A percentile compares a stretch with the other conserved stretches of the same genome.
Evolutionary conservation across 2,329 filamentous ascomycete genomes (phyloP).

Genomic region (Colletotrichum cereale): DNA sequence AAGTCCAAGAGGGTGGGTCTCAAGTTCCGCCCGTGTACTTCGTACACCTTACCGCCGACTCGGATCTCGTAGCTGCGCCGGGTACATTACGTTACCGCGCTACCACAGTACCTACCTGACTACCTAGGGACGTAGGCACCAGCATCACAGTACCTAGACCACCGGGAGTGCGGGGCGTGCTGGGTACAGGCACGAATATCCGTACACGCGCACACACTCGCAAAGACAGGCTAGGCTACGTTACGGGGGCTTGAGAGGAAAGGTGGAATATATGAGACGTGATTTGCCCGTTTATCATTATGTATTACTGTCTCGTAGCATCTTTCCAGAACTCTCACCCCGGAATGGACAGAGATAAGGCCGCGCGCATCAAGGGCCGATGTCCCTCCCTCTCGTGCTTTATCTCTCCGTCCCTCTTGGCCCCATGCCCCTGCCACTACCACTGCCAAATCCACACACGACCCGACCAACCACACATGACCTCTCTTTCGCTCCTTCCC

Average conservation of each 20-base stretch:
- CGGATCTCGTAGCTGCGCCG: constrained; percentile 31
- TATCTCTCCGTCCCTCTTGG: constrained; percentile 38
- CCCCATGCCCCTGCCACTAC: constrained; percentile 28
- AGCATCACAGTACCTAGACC: no score
- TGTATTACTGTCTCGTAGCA: constrained; percentile 54
- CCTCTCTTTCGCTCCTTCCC: neutral
- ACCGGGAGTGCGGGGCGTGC: neutral
- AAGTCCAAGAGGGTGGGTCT: constrained; percentile 2
- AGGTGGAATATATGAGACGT: constrained; percentile 38
- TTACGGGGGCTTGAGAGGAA: neutral
- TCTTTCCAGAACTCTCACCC: constrained; percentile 21
- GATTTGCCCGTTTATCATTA: constrained; percentile 52
- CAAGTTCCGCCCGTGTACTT: constrained; percentile 38
- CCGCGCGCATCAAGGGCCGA: constrained; percentile 36
- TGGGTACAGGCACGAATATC: neutral
- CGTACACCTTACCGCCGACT: no score
- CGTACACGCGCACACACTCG: neutral
- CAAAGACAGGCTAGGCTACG: neutral
- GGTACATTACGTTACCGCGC: neutral
- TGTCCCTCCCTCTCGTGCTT: constrained; percentile 36
- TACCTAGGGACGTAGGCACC: no score
- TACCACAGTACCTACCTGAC: no score
- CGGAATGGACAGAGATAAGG: constrained; percentile 49
- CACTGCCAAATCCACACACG: neutral
- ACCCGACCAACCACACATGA: neutral